Percentiles rank a stretch among this genome's conserved stretches.
These are phyloP conservation scores for Chlamydomonas sphaeroides DNA, from an alignment of 139 green algal genomes.

Conservation along the genomic window DNA sequence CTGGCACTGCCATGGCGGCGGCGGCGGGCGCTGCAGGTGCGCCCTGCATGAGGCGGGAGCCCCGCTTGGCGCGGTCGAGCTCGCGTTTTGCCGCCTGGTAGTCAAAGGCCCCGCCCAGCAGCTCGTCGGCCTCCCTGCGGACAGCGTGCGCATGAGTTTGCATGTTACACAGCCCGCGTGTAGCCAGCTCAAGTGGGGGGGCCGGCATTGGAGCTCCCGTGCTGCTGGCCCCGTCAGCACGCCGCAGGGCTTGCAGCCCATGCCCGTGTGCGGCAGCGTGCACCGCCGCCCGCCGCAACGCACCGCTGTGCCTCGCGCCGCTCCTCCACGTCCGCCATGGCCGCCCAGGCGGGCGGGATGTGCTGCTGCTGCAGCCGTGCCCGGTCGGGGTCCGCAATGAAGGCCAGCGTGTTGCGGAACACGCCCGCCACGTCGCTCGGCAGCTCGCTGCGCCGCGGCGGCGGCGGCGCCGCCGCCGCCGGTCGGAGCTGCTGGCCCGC, in stretches of 20 bases:
- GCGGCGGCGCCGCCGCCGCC: neutral
- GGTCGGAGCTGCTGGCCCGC: neutral
- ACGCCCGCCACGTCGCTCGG: slow-evolving; percentile 2
- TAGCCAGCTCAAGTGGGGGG: no score
- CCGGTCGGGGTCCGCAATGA: slow-evolving; percentile 15
- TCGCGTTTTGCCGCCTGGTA: slow-evolving; percentile 6
- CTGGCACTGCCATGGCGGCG: no score
- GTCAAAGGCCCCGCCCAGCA: slow-evolving; percentile 31
- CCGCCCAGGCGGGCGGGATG: neutral
- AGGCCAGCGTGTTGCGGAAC: slow-evolving; percentile 7
- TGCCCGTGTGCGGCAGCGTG: no score
- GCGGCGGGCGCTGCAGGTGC: neutral
- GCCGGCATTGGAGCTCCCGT: no score
- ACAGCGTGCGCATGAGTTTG: no score
- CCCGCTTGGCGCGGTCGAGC: neutral
- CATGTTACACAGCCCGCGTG: no score
- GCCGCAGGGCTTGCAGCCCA: no score
- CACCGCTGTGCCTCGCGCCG: slow-evolving; percentile 20
- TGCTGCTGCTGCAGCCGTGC: slow-evolving; percentile 9
- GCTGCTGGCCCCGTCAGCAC: no score
- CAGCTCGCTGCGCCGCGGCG: neutral
- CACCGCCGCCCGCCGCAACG: no score
- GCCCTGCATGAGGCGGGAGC: neutral
- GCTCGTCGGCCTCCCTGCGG: slow-evolving; percentile 32
- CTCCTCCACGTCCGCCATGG: slow-evolving; percentile 30